Evolutionary conservation across 768 basidiomycete species (phyloP).

Genomic region (Tephrocybe sp.): DNA sequence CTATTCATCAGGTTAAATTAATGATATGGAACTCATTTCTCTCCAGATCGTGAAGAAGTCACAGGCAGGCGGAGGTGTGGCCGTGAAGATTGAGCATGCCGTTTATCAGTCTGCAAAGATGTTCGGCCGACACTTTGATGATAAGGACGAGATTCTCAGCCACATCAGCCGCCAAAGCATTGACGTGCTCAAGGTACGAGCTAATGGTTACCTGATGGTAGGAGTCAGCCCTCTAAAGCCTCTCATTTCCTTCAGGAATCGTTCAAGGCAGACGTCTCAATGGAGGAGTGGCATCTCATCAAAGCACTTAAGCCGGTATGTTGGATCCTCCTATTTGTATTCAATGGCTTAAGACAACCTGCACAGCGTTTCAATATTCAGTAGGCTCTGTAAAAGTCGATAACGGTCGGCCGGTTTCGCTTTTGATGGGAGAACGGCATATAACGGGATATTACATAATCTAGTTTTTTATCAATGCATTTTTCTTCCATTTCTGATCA

Average conservation of each 20-base stretch:
- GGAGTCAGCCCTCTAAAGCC: constrained; percentile 1
- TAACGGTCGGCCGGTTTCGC: no score
- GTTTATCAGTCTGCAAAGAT: constrained; percentile 93
- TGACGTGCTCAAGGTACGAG: constrained; percentile 83
- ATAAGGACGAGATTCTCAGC: constrained; percentile 91
- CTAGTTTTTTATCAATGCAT: neutral
- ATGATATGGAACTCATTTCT: constrained; percentile 1
- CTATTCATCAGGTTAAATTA: neutral
- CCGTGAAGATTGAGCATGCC: constrained; percentile 97
- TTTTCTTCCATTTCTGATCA: constrained; percentile 4
- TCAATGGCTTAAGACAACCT: neutral
- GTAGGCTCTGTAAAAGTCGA: constrained; percentile 18
- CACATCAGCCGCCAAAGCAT: constrained; percentile 91
- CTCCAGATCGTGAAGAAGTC: constrained; percentile 83
- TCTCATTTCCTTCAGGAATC: constrained; percentile 53
- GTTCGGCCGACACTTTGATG: constrained; percentile 95
- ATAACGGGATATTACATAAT: constrained; percentile 12
- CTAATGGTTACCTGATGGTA: constrained; percentile 3
- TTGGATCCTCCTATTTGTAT: constrained; percentile 3
- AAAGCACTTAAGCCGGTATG: constrained; percentile 79
- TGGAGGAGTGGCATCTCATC: constrained; percentile 92
- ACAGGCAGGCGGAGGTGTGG: constrained; percentile 94
- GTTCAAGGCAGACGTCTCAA: constrained; percentile 86
- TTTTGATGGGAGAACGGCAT: no score
- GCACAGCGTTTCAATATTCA: constrained; percentile 30